Percentiles rank a stretch among this genome's conserved stretches.
Conservation (phyloP, 352 stramenopile genomes). For the Phytophthora pini region DNA sequence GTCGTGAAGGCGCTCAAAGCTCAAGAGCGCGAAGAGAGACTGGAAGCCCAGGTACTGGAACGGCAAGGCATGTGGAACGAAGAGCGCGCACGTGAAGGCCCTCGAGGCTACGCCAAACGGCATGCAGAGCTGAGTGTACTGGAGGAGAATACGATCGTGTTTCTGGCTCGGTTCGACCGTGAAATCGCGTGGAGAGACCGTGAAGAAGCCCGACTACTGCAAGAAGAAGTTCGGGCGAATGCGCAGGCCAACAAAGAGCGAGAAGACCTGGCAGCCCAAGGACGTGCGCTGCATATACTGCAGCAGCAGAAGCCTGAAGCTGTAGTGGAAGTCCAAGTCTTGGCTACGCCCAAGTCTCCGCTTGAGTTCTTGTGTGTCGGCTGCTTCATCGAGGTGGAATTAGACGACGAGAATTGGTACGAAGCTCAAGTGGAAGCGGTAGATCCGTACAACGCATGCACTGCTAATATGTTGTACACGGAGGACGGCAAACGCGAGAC, state of each 20-base stretch:
- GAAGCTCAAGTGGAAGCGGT: conserved; percentile 59
- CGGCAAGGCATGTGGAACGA: conserved; percentile 72
- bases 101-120: conserved; percentile 71
- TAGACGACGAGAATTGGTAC: conserved; percentile 81
- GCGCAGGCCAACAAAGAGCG: conserved; percentile 52
- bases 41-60: conserved; percentile 68
- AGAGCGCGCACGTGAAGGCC: conserved; percentile 70
- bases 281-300: conserved; percentile 48
- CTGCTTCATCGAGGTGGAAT: conserved; percentile 66
- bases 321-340: conserved; percentile 57
- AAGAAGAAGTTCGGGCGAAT: conserved; percentile 57
- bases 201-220: conserved; percentile 58
- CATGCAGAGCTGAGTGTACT: conserved; percentile 67
- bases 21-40: conserved; percentile 66
- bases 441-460: conserved; percentile 67
- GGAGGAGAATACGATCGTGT: conserved; percentile 61
- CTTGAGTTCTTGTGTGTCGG: conserved; percentile 74
- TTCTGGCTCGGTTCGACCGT: conserved; percentile 51
- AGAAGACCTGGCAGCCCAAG: conserved; percentile 47
- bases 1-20: conserved; percentile 75
- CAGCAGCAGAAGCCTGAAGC: conserved; percentile 73
- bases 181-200: conserved; percentile 48
- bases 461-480: conserved; percentile 64
- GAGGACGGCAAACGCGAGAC: conserved; percentile 71
- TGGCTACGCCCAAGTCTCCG: conserved; percentile 55